Evolutionary conservation across 2,329 filamentous ascomycete genomes (phyloP).

Genomic region (Penicillium brasilianum): DNA sequence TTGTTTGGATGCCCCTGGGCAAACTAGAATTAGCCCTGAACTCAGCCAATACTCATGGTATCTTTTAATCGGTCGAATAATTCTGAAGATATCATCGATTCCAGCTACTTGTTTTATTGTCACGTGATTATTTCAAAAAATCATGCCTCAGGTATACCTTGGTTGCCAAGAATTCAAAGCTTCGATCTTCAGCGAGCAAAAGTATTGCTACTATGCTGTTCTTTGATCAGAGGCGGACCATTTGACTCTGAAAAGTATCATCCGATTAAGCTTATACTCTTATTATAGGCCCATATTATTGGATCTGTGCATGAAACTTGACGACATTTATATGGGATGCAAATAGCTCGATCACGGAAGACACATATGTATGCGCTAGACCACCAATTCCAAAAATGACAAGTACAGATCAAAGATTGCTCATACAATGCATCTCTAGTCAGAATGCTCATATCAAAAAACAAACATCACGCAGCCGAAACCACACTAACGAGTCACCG

Average conservation of each 20-base stretch:
- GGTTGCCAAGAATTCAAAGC: background rate
- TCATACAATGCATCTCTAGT: conserved; percentile 18
- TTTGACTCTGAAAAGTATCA: too few species aligned
- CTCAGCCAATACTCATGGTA: background rate
- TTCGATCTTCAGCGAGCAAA: background rate
- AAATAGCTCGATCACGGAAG: background rate
- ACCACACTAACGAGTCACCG: conserved; percentile 1
- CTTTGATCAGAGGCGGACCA: background rate
- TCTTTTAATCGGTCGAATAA: too few species aligned
- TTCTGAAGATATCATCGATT: too few species aligned
- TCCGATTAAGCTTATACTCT: too few species aligned
- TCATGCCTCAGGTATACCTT: background rate
- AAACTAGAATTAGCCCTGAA: background rate
- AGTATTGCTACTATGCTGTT: background rate
- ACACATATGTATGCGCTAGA: background rate
- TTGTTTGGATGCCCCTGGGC: background rate
- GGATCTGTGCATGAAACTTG: too few species aligned
- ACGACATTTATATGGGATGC: background rate
- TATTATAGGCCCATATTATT: too few species aligned
- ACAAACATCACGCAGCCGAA: conserved; percentile 13
- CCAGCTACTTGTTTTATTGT: too few species aligned
- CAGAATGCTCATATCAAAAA: conserved; percentile 14
- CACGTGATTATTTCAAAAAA: background rate
- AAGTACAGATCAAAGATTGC: background rate
- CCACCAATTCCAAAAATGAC: background rate